A percentile compares a stretch with the other conserved stretches of the same genome.
Conservation (phyloP, 805 yeast genomes). For the Millerago galiae region DNA sequence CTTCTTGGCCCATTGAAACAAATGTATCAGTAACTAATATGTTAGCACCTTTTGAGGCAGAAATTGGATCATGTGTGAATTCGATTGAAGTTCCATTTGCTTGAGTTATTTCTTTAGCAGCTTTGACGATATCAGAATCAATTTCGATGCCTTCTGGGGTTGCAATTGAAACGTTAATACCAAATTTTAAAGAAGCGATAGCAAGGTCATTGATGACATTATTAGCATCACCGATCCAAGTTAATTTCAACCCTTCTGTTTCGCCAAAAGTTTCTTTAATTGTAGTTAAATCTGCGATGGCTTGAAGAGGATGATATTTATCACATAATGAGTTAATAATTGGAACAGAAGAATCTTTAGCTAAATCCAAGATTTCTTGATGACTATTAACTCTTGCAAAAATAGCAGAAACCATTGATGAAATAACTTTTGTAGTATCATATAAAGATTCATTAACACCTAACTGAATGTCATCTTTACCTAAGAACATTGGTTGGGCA, state of each 20-base stretch:
- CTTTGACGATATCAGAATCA: constrained; percentile 43
- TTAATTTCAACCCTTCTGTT: constrained; percentile 57
- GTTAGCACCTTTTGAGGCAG: constrained; percentile 69
- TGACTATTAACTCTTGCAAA: constrained; percentile 94
- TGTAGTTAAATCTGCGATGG: constrained; percentile 85
- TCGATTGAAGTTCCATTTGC: constrained; percentile 48
- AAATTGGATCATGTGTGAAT: constrained; percentile 64
- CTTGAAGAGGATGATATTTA: constrained; percentile 89
- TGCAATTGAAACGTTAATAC: constrained; percentile 79
- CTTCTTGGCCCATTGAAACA: constrained; percentile 97
- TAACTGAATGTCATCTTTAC: constrained; percentile 92
- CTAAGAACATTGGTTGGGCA: constrained; percentile 93
- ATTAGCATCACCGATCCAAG: constrained; percentile 97
- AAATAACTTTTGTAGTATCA: constrained; percentile 83
- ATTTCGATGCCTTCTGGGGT: constrained; percentile 73
- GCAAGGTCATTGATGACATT: constrained; percentile 93
- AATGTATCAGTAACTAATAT: constrained; percentile 93
- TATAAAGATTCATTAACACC: constrained; percentile 91
- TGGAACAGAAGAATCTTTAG: constrained; percentile 79
- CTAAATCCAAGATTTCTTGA: constrained; percentile 70
- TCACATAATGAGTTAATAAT: constrained; percentile 93
- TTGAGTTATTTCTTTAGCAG: constrained; percentile 47
- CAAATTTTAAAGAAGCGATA: constrained; percentile 77
- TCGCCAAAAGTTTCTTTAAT: constrained; percentile 70
- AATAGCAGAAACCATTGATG: constrained; percentile 94